phyloP scores from a whole-genome alignment of 1,284 basidiomycete genomes.

The Phylloporus sp. region DNA sequence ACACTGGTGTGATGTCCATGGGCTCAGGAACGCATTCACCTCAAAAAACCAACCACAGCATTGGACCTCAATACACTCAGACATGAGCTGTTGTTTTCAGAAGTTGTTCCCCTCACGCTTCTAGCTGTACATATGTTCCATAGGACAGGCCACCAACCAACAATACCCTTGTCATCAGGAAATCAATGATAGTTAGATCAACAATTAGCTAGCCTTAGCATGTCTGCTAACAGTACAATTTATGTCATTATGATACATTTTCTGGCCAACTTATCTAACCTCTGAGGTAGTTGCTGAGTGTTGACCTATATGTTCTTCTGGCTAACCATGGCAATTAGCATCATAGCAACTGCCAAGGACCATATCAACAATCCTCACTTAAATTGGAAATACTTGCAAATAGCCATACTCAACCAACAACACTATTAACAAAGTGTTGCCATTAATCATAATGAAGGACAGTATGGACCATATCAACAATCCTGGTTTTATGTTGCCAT shows the following conservation, averaged over 20 bases:
- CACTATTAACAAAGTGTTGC: too few relatives aligned
- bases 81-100: conserved; percentile 57
- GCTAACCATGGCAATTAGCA: too few relatives aligned
- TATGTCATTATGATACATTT: not conserved
- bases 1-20: conserved; percentile 82
- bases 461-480: too few relatives aligned
- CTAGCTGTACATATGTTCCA: conserved; percentile 85
- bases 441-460: too few relatives aligned
- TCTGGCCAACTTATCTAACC: not conserved
- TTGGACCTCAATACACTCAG: conserved; percentile 25
- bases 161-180: conserved; percentile 67
- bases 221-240: not conserved
- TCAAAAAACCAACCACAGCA: conserved; percentile 50
- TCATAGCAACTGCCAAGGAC: too few relatives aligned
- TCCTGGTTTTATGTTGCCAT: too few relatives aligned
- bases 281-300: not conserved
- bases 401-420: too few relatives aligned
- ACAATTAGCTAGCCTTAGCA: not conserved
- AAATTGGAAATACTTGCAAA: too few relatives aligned
- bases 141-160: conserved; percentile 91
- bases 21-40: conserved; percentile 60
- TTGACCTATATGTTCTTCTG: too few relatives aligned
- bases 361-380: too few relatives aligned
- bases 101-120: conserved; percentile 77
- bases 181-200: not conserved